Conservation (phyloP, 2,329 filamentous ascomycete species). For the Chalaropsis ovoidea region DNA sequence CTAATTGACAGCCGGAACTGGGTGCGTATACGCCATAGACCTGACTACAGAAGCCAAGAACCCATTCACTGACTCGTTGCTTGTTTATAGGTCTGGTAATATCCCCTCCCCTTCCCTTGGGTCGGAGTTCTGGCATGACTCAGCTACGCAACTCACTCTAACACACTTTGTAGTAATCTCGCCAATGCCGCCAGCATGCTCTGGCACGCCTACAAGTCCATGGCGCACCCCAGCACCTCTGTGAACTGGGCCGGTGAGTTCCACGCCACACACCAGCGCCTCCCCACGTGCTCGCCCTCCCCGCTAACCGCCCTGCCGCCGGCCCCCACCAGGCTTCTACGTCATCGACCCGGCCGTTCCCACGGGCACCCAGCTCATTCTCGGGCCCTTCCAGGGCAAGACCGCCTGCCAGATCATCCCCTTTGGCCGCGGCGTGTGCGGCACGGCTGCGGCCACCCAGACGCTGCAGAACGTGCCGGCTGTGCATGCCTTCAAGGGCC, state of each 20-base stretch:
- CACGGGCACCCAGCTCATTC: conserved; percentile 47
- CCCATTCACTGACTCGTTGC: neutral
- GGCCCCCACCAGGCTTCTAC: conserved; percentile 55
- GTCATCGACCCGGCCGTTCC: conserved; percentile 43
- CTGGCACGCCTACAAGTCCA: conserved; percentile 69
- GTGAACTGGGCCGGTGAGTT: conserved; percentile 65
- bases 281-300: conserved; percentile 14
- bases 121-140: neutral
- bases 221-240: conserved; percentile 52
- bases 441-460: conserved; percentile 51
- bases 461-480: conserved; percentile 58
- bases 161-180: conserved; percentile 49
- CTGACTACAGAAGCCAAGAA: neutral
- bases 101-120: neutral
- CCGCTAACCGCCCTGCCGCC: neutral
- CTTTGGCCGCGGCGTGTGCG: conserved; percentile 67
- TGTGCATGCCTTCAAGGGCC: conserved; percentile 64
- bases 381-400: conserved; percentile 72
- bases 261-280: neutral
- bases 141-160: neutral
- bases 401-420: conserved; percentile 68
- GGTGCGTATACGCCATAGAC: conserved; percentile 41
- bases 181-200: conserved; percentile 65
- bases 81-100: conserved; percentile 1
- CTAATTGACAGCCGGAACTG: conserved; percentile 68